Evolutionary conservation across 163 green algal species (phyloP), one percentile per base, ranked within the genome.

Genomic region (Prototheca wickerhamii): DNA sequence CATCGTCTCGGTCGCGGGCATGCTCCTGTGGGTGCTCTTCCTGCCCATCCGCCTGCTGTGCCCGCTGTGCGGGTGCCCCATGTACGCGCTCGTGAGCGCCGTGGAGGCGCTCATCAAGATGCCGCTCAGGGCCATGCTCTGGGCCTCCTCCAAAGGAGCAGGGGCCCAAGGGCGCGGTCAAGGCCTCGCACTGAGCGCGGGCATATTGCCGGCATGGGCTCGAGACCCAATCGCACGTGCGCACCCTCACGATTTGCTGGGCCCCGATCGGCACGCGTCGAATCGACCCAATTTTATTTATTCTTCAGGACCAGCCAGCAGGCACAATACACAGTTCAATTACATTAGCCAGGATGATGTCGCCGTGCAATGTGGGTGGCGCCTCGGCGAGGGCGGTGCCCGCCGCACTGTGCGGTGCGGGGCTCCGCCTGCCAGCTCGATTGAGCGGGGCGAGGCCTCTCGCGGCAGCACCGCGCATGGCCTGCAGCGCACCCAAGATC

Each of bases 1-100:
- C 2, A 46, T 68, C 7, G n/a, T 78, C 0, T 76, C 63, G n/a
- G 21, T 78, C 33, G 61, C 77, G 12, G 74, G 74, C 21, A 43
- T 58, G 23, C 46, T 81, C 23, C 25, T 81, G 1, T 78, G 70
- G 70, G 20, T 81, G 8, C 3, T 81, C 3, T 56, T 81, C 29
- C 70, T 81, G 28, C 74, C 74, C 4, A 23, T 81, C 35, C 78
- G 78, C 40, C 59, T 58, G 42, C 58, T 72, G 46, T 78, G 67
- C 64, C 72, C 62, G 23, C 73, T 67, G 46, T 42, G 59, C 21
- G 74, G 65, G 10, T 68, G 66, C 34, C 40, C 60, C n/a, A 26
- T 67, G 4, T 57, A 73, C 34, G 53, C 68, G n/a, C 30, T 63
- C 4, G 53, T 33, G 8, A 66, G 68, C 44, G 46, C 44, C 0